These are phyloP conservation scores for Suillus alpinus DNA, from an alignment of 768 basidiomycete species.

Conservation along the genomic window DNA sequence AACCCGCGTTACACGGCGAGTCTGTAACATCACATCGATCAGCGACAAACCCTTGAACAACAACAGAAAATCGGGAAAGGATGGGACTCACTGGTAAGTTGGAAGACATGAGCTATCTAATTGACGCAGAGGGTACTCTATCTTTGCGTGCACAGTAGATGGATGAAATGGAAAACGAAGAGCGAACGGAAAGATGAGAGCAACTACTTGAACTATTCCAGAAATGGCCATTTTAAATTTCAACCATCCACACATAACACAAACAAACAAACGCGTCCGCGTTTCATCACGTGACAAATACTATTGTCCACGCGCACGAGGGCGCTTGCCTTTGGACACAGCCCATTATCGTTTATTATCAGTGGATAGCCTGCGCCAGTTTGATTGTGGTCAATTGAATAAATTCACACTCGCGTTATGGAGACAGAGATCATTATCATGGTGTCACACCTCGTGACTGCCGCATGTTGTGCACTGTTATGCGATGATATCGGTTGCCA, in stretches of 20 bases:
- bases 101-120: conserved; percentile 32
- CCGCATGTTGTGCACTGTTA: neutral
- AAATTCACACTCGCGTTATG: neutral
- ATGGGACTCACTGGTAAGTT: conserved; percentile 43
- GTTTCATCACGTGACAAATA: conserved; percentile 31
- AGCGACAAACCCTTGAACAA: neutral
- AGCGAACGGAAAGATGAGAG: conserved; percentile 11
- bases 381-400: neutral
- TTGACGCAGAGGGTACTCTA: conserved; percentile 2
- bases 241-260: conserved; percentile 35
- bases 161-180: conserved; percentile 8
- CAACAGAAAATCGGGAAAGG: neutral
- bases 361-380: neutral
- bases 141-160: conserved; percentile 8
- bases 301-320: neutral
- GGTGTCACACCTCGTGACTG: neutral
- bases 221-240: conserved; percentile 29
- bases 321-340: neutral
- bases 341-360: neutral
- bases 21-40: conserved; percentile 35
- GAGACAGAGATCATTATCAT: neutral
- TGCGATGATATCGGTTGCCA: neutral
- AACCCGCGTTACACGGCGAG: conserved; percentile 61
- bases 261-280: conserved; percentile 37
- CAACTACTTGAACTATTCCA: conserved; percentile 16